These are phyloP conservation scores for Cladosporium sphaerospermum DNA, from an alignment of 2,329 filamentous ascomycete genomes.

Conservation along the genomic window DNA sequence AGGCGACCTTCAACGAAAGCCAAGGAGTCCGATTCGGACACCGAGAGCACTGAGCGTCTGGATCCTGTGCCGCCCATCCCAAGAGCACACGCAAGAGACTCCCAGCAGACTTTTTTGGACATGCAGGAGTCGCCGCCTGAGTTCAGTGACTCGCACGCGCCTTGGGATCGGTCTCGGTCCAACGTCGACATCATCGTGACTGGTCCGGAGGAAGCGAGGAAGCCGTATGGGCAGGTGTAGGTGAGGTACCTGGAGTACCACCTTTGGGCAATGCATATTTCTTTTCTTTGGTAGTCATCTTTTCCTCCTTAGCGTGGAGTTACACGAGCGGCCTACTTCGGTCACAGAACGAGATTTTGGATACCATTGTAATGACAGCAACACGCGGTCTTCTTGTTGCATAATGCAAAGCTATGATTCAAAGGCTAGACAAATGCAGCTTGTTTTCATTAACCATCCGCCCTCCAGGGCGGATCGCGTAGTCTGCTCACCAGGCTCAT, in stretches of 20 bases:
- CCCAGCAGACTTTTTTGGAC: not conserved
- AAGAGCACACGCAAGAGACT: not conserved
- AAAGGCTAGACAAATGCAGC: too few species aligned
- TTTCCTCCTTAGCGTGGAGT: not conserved
- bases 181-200: not conserved
- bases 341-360: not conserved
- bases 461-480: too few species aligned
- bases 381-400: too few species aligned
- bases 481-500: too few species aligned
- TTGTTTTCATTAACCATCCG: too few species aligned
- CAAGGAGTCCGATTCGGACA: not conserved
- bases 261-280: not conserved
- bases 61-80: not conserved
- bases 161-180: not conserved
- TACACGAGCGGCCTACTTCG: not conserved
- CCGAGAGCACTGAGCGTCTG: not conserved
- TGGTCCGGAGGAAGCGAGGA: not conserved
- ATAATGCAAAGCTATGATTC: too few species aligned
- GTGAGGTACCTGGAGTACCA: not conserved
- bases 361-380: not conserved
- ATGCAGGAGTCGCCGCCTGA: not conserved
- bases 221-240: not conserved
- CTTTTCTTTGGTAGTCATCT: not conserved
- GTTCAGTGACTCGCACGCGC: not conserved
- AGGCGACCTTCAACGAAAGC: not conserved